A percentile compares a stretch with the other conserved stretches of the same genome.
phyloP scores from a whole-genome alignment of 176 grass and related monocot genomes.

The Oryza australiensis region DNA sequence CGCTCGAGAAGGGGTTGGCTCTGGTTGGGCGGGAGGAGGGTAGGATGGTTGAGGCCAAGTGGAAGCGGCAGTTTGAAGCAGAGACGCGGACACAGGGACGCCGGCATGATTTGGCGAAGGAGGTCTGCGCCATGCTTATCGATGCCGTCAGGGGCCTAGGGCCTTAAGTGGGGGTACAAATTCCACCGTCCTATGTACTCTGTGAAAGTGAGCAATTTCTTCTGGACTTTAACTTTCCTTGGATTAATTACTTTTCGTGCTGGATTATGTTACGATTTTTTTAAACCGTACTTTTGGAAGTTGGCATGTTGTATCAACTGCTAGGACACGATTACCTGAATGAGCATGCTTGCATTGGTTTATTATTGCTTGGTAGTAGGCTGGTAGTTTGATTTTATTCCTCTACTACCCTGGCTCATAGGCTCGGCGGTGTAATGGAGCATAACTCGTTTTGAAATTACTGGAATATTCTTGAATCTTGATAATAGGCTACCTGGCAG shows the following conservation, averaged over 20 bases:
- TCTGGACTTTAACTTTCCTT: conserved; percentile 26
- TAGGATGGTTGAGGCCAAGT: conserved; percentile 47
- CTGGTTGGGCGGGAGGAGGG: conserved; percentile 28
- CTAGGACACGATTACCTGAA: background rate
- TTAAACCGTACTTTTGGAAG: background rate
- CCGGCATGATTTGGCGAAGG: conserved; percentile 59
- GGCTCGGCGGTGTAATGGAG: background rate
- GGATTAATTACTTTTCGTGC: conserved; percentile 2
- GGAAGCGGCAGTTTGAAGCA: conserved; percentile 62
- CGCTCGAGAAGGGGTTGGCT: conserved; percentile 55
- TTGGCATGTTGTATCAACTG: background rate
- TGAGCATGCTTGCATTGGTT: background rate
- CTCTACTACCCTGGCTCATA: background rate
- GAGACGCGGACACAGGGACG: conserved; percentile 61
- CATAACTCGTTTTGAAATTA: background rate
- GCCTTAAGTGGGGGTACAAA: conserved; percentile 47
- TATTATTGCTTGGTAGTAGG: background rate
- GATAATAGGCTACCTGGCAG: background rate
- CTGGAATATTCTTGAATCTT: background rate
- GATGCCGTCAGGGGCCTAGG: conserved; percentile 66
- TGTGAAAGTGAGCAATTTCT: conserved; percentile 9
- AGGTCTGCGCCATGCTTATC: conserved; percentile 70
- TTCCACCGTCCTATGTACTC: conserved; percentile 14
- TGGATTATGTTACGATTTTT: conserved; percentile 12
- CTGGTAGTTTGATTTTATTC: background rate